phyloP scores from a whole-genome alignment of 108 stramenopile species.

The Craspedostauros australis region DNA sequence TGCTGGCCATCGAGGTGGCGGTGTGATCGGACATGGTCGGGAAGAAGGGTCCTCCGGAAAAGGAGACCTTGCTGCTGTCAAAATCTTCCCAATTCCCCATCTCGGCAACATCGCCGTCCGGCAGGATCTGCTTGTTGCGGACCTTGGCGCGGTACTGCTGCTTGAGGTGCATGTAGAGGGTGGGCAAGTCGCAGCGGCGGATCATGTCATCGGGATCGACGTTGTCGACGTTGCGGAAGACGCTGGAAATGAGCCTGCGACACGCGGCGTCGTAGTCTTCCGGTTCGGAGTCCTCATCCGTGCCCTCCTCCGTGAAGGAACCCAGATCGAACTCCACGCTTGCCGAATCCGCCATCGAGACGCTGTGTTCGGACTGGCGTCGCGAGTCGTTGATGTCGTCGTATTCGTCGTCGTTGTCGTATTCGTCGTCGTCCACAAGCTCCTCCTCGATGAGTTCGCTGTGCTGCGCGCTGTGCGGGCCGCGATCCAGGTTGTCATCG shows the following conservation, averaged over 20 bases:
- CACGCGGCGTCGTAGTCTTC: constrained; percentile 17
- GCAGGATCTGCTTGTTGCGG: neutral
- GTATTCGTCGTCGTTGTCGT: constrained; percentile 2
- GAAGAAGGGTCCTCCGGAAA: too few species aligned
- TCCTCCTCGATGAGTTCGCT: constrained; percentile 11
- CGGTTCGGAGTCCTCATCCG: constrained; percentile 1
- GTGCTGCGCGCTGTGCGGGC: neutral
- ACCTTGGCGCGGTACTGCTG: constrained; percentile 13
- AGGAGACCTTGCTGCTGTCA: too few species aligned
- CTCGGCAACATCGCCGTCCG: too few species aligned
- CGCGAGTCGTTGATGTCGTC: neutral
- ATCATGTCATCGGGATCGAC: constrained; percentile 18
- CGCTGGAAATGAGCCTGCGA: constrained; percentile 11
- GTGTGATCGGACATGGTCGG: too few species aligned
- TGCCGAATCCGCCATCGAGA: constrained; percentile 3
- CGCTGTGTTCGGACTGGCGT: neutral
- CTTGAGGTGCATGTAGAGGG: constrained; percentile 18
- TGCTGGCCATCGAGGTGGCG: too few species aligned
- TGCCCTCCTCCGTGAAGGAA: constrained; percentile 1
- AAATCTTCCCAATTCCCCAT: too few species aligned
- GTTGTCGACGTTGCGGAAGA: neutral
- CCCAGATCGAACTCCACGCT: constrained; percentile 24
- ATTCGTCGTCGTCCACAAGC: neutral
- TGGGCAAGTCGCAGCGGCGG: constrained; percentile 13
- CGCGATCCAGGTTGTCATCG: too few species aligned